Base-by-base conservation (phyloP, 2,329 filamentous ascomycete species). In the Aspergillus aculeatinus region DNA sequence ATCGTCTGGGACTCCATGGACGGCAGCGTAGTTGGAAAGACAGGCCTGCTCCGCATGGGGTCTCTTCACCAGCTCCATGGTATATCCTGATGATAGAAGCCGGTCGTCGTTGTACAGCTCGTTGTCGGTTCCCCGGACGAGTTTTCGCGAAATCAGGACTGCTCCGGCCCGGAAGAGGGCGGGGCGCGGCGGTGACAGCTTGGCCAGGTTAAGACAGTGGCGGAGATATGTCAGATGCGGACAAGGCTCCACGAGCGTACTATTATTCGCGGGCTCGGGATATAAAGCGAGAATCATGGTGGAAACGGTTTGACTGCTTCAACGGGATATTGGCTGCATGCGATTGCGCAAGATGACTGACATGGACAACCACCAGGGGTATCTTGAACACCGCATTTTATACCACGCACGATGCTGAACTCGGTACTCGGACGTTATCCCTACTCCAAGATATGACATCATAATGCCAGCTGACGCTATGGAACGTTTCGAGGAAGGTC, bases 1-100 rank as follows among this genome's bases (percentile, higher is more conserved):
- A 5, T 77, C 75, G 5, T 78, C 75, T 5, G 69, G 51, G 14
- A 76, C 66, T 4, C 63, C 64, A 54, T 79, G 72, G 0, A 67
- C 67, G 11, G 72, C 69, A 2, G 76, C 76, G 48, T 76, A 78
- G 65, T 98, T 98, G 55, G 88, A 77, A 59, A 99, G 83, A 72
- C 92, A 96, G 75, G 89, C 94, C 78, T 99, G 92, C 74, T 99
- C 95, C 3, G 95, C 95, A 72, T 99, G 95, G 0, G 95, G 98
- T 78, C 98, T 99, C 48, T 94, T 95, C 0, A 87, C 83, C 5
- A 94, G 86, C 76, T 99, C 94, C 60, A 97, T 83, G 0, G 95
- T 97, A 79, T 93, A 98, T 56, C 95, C 94, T 2, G 91, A 90
- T 0, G 90, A 85, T 29, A 96, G 81, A 60, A 96, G 80, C 29